Evolutionary conservation across 1,284 basidiomycete species (phyloP), one percentile per base, ranked within the genome.

Genomic region (Tilletia setariae): DNA sequence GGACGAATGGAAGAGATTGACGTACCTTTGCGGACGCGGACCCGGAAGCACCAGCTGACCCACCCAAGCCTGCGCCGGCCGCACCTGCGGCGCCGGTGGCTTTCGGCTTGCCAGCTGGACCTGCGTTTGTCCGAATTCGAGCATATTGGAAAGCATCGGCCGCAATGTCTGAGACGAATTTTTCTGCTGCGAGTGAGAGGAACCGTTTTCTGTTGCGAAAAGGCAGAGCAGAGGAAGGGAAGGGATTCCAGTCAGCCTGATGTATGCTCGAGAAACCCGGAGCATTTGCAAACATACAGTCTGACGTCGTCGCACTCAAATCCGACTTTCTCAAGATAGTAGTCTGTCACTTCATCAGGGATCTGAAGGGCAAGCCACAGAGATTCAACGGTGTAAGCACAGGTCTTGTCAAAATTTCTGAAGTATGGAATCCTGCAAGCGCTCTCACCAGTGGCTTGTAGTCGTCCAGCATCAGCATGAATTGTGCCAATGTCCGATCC

Each of bases 81-180:
- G 74, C 53, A n/a, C 25, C 68, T 23, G 68, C 64, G 16, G 49
- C 49, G 32, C 62, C 64, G 35, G 46, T 35, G 16, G 44, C 62
- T 46, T 65, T 47, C 11, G 67, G 72, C 23, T 74, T 67, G 2
- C 86, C 84, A 2, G 80, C 80, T 0, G 84, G 84, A 23, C 76
- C 85, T 63, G 80, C 86, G 70, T 84, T 86, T 67, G 83, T 93
- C 66, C 96, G 89, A 77, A 98, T 92, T 30, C 95, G 90, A 2
- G 96, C 95, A 83, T 98, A 96, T 80, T 98, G 94, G 84, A 93
- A 98, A 16, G 96, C 94, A 83, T 99, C 96, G 9, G 92, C 89
- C 1, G 95, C 92, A 72, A 99, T 95, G 83, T 98, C 96, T 13
- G 93, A 91, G 51, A 98, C 90, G 82, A 99, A 98, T 82, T 98